Evolutionary conservation across 2,329 filamentous ascomycete species (phyloP).

Genomic region (Capronia americana): DNA sequence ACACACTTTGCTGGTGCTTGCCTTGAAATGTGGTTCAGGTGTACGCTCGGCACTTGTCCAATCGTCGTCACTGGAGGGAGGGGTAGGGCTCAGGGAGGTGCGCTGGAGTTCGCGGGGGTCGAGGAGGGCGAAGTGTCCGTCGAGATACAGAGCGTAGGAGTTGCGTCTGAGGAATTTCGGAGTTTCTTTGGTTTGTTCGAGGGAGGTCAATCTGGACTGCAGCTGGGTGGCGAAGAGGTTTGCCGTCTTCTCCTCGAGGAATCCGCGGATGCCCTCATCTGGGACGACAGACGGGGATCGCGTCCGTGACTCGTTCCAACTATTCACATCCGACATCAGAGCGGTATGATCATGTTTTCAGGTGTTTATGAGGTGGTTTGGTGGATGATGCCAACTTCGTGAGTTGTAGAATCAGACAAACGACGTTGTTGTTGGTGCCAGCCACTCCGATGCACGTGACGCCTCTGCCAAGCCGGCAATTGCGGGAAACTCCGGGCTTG

Average conservation of each 20-base stretch:
- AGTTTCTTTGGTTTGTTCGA: conserved; percentile 23
- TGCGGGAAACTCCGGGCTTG: conserved; percentile 16
- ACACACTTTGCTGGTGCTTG: conserved; percentile 11
- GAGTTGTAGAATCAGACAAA: conserved; percentile 6
- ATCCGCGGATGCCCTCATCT: conserved; percentile 21
- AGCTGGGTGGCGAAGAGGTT: conserved; percentile 26
- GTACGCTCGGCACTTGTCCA: conserved; percentile 23
- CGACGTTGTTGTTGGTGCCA: conserved; percentile 15
- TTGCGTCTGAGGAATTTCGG: conserved; percentile 29
- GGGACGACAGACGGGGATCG: conserved; percentile 24
- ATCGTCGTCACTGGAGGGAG: conserved; percentile 23
- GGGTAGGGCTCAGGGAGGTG: conserved; percentile 25
- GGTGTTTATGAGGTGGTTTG: conserved; percentile 7
- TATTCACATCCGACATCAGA: conserved; percentile 9
- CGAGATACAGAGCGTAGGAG: conserved; percentile 22
- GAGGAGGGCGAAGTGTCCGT: conserved; percentile 25
- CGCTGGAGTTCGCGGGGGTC: conserved; percentile 26
- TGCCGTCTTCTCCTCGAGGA: conserved; percentile 20
- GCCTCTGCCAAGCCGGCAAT: conserved; percentile 16
- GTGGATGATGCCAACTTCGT: neutral
- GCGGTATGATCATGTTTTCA: conserved; percentile 2
- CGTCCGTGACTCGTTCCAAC: conserved; percentile 18
- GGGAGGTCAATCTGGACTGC: conserved; percentile 19
- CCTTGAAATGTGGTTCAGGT: conserved; percentile 14
- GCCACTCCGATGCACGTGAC: conserved; percentile 4